Base-by-base conservation (phyloP, 345 rosid genomes). In the Euclidium syriacum region DNA sequence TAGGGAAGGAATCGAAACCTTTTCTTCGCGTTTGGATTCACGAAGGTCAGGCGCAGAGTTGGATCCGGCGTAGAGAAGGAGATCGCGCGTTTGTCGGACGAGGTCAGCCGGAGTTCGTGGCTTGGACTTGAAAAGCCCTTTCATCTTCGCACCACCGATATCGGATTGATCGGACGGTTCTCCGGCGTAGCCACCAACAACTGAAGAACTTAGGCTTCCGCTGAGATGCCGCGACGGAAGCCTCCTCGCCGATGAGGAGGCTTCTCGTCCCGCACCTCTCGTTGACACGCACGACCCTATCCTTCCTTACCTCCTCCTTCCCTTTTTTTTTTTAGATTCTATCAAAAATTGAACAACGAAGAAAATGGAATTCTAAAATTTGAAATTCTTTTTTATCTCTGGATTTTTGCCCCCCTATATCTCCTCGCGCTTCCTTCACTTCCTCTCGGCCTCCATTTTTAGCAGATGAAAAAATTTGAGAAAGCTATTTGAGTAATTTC, bases 61-160 rank as follows among this genome's bases (percentile, higher is more conserved):
- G 50, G 73, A 38, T 26, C 74, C 77, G 17, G 67, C 81, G 25
- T 58, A 87, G 50, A 76, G 76, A 34, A 92, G 96, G 52, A 92
- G 90, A 77, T 92, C 95, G 62, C 95, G 95, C 7, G 96, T 81
- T 50, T 92, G 97, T 7, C 90, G 83, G 27, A 94, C 95, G 64
- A 84, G 67, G 52, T 94, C 99, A 40, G 71, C 77, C 0, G 96
- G 97, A 49, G 97, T 89, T 1, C 95, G 94, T 8, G 96, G 90
- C 78, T 89, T 92, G 12, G 85, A 76, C 76, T 92, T 92, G 78
- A 92, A 89, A 19, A 87, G 78, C 0, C 95, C 90, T 69, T 92
- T 92, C 97, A 87, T 85, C 72, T 78, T 84, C 18, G 57, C 34
- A 18, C 64, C 67, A 39, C 65, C 58, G 76, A 34, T 41, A 56